Conservation (phyloP, 148 eudicot genomes). For the Limonium bicolor region DNA sequence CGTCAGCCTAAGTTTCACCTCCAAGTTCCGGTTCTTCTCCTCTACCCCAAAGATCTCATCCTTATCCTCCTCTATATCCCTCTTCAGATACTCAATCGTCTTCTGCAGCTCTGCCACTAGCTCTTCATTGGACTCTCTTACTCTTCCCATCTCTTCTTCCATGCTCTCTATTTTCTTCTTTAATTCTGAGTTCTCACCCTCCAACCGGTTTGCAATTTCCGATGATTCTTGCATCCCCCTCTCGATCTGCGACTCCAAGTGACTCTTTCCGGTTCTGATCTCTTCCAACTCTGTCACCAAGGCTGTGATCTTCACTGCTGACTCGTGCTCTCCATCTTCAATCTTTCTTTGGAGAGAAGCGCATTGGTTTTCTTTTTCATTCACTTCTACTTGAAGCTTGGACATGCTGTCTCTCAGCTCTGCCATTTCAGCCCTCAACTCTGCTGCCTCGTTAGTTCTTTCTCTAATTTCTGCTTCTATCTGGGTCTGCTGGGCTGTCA, state of each 20-base stretch:
- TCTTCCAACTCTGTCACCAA: not conserved
- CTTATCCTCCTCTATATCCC: slow-evolving; percentile 51
- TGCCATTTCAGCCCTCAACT: not conserved
- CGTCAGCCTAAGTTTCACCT: slow-evolving; percentile 44
- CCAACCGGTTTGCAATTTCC: slow-evolving; percentile 13
- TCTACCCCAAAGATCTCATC: slow-evolving; percentile 42
- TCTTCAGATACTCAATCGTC: slow-evolving; percentile 52
- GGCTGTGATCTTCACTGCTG: not conserved
- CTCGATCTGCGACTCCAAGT: slow-evolving; percentile 3
- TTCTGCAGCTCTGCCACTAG: slow-evolving; percentile 38
- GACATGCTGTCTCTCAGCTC: not conserved
- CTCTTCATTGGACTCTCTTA: slow-evolving; percentile 33
- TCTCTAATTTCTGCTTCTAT: too few species aligned
- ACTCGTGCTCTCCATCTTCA: not conserved
- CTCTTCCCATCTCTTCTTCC: slow-evolving; percentile 50
- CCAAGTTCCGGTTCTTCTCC: slow-evolving; percentile 55
- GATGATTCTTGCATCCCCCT: slow-evolving; percentile 10
- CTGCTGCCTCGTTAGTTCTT: slow-evolving; percentile 1
- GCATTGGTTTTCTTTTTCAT: not conserved
- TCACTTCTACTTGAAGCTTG: too few species aligned
- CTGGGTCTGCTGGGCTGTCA: too few species aligned
- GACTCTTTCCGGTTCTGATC: not conserved
- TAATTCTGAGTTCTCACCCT: slow-evolving; percentile 25
- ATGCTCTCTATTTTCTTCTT: slow-evolving; percentile 33
- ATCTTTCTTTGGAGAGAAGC: not conserved